Base-by-base conservation (phyloP, 306 rosid species). In the Acacia melanoxylon region DNA sequence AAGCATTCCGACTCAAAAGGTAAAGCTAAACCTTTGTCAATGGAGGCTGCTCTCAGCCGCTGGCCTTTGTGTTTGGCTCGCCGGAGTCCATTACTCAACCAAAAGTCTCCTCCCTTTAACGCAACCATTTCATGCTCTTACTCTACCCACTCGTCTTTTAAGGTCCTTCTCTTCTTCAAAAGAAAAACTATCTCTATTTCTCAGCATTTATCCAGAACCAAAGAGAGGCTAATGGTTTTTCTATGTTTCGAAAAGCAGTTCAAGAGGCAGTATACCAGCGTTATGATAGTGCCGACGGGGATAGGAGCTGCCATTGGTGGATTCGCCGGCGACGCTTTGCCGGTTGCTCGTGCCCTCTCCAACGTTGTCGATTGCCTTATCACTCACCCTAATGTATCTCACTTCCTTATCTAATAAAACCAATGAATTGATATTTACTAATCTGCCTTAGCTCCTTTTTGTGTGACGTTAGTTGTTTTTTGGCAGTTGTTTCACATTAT, bases 301-400 rank as follows among this genome's bases (percentile, higher is more conserved):
- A 33, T 33, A 33, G 35, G 35, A 33, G 35, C 35, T 33, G 35
- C 35, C 31, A 92, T 94, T 46, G 97, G 98, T 83, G 97, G 97
- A 46, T 91, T 80, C 75, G 97, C 97, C 13, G 97, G 97, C 3
- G 98, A 94, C 40, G 93, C 97, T 66, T 71, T 94, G 69, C 97
- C 97, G 1, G 94, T 91, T 44, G 95, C 92, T 48, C 97, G 95
- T 27, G 90, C 97, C 44, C 91, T 92, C 58, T 87, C 97, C 78
- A 78, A 90, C 20, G 90, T 91, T 54, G 97, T 92, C 9, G 97
- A 94, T 82, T 92, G 97, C 85, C 98, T 94, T 45, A 89, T 92
- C 87, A 78, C 94, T 69, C 97, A 94, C 82, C 97, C 97, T 35
- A 94, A 94, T 8, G 98, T 91, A 83, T 16, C 71, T 54, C 10